Evolutionary conservation across 2,329 filamentous ascomycete genomes (phyloP).

Genomic region (Didymella keratinophila): DNA sequence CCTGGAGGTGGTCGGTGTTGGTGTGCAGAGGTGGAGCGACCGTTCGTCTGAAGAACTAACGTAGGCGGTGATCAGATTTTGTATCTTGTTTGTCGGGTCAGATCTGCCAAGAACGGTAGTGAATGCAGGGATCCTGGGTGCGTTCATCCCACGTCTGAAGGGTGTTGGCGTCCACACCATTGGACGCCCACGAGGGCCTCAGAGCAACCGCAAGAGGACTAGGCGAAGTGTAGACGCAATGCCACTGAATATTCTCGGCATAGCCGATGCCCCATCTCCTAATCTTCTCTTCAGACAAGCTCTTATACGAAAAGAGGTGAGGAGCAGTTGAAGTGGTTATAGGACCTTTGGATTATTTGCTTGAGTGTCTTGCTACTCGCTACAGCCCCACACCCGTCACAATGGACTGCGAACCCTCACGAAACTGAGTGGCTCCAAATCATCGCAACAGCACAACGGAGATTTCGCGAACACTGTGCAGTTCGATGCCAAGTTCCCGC

Average conservation of each 20-base stretch:
- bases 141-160: conserved; percentile 19
- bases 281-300: neutral
- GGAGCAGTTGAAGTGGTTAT: neutral
- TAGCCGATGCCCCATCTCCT: neutral
- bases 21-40: neutral
- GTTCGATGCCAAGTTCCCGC: conserved; percentile 37
- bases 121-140: conserved; percentile 19
- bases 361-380: neutral
- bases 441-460: neutral
- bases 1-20: neutral
- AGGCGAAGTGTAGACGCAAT: conserved; percentile 10
- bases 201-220: neutral
- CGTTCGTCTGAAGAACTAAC: conserved; percentile 7
- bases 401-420: neutral
- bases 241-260: conserved; percentile 7
- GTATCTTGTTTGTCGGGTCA: conserved; percentile 24
- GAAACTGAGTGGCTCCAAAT: neutral
- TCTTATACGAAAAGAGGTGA: too few species aligned
- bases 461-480: conserved; percentile 2
- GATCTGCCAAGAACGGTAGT: conserved; percentile 27
- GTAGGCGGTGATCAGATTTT: conserved; percentile 24
- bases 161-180: conserved; percentile 18
- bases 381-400: neutral
- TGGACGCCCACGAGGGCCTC: neutral
- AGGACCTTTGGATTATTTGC: neutral